Base-by-base conservation (phyloP, 768 basidiomycete genomes). In the Psilocybe subaeruginosa region DNA sequence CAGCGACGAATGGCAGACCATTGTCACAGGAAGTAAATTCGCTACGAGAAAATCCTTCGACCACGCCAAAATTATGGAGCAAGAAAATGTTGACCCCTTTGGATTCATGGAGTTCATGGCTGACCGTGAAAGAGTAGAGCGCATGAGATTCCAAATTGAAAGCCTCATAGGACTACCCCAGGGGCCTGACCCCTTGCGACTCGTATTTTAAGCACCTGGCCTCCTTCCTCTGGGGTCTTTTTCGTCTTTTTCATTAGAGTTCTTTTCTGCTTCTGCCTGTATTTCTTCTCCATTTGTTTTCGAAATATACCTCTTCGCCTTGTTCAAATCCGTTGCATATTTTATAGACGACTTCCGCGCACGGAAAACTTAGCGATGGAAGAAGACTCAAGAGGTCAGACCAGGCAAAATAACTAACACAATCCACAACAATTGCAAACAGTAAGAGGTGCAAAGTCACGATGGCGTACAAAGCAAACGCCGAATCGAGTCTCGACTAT, bases 121-220 rank as follows among this genome's bases (percentile, higher is more conserved):
- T 3, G 63, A 70, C 46, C 59, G 69, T 2, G 46, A 46, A 8
- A 46, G 45, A 12, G 69, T 70, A 11, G 69, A 70, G 46, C 45
- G 57, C 27, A 67, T 64, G 63, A 65, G 69, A 50, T 58, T 67
- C 47, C 64, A 66, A 39, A 60, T 72, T 31, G 70, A 72, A 43
- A 62, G 63, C n/a, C 56, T 69, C 7, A 30, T 72, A 4, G 70
- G 69, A 0, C 59, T 64, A 9, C 60, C 70, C 0, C 54, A 61
- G 41, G 70, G 70, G 0, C 37, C 33, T 23, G 60, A 68, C 48
- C 70, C 68, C n/a, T 58, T 64, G 41, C 37, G 56, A 9, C 48
- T 45, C 54, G 52, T 50, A 17, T 43, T 61, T 33, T 56, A 31
- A 41, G 47, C 8, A 1, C 19, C 47, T 4, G 27, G 27, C 30